These are phyloP conservation scores for Penicillium herquei DNA, from an alignment of 495 filamentous ascomycete species.

Conservation along the genomic window DNA sequence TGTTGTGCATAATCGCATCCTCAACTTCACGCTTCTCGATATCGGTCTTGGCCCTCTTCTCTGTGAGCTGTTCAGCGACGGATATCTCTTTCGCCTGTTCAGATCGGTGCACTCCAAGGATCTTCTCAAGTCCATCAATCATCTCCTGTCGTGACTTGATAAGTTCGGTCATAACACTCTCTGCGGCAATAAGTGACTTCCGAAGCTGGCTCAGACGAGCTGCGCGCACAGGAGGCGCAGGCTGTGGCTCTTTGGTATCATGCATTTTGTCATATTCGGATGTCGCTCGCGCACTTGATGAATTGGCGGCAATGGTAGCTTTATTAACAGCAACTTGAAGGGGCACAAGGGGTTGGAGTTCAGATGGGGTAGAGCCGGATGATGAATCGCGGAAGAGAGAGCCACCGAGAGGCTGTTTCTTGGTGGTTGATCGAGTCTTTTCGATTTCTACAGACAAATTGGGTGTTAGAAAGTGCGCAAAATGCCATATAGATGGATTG, in stretches of 20 bases:
- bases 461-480: conserved; percentile 1
- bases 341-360: conserved; percentile 70
- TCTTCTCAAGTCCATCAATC: conserved; percentile 75
- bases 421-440: conserved; percentile 62
- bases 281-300: conserved; percentile 63
- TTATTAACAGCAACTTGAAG: conserved; percentile 73
- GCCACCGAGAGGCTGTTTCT: conserved; percentile 66
- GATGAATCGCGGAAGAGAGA: conserved; percentile 62
- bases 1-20: conserved; percentile 78
- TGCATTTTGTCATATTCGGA: conserved; percentile 79
- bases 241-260: conserved; percentile 61
- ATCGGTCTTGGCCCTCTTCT: conserved; percentile 66
- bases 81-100: conserved; percentile 67
- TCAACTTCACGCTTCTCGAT: conserved; percentile 82
- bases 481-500: background rate
- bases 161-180: conserved; percentile 83
- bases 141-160: conserved; percentile 81
- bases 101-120: conserved; percentile 71
- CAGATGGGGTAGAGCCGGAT: conserved; percentile 60
- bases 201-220: conserved; percentile 84
- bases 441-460: conserved; percentile 64
- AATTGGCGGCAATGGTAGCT: conserved; percentile 58
- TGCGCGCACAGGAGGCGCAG: conserved; percentile 84
- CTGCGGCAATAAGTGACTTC: conserved; percentile 85
- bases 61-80: conserved; percentile 55